Base-by-base conservation (phyloP, 1,139 yeast species). In the Debaryomyces fabryi region DNA sequence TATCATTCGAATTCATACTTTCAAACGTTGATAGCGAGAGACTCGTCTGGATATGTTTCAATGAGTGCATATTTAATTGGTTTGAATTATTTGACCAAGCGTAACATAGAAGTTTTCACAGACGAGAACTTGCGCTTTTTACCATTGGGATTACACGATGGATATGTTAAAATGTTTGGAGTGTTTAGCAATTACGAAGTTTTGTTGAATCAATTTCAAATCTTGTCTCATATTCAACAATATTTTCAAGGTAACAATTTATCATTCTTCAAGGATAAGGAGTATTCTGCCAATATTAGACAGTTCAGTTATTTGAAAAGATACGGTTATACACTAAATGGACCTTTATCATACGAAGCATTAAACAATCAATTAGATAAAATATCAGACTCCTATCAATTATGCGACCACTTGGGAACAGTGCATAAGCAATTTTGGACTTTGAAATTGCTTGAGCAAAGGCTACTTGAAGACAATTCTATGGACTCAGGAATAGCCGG, bases 171-270 rank as follows among this genome's bases (percentile, higher is more conserved):
- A 16, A 52, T 71, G 18, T 38, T 60, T 12, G 58, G 60, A 43
- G 59, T 63, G 0, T 50, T 63, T 21, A 51, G 53, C n/a, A 58
- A 59, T 13, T 59, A 63, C 37, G 72, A 64, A 48, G 62, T 63
- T 0, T 46, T 72, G 5, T 24, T 72, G 34, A 75, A 76, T 56
- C 81, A 75, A 50, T 61, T 67, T n/a, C 81, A 76, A 52, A 52
- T 76, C 3, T 39, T 76, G 6, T 58, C 57, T 42, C 60, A 63
- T 47, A 43, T 61, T 7, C 74, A 70, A 21, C 29, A 40, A 13
- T 40, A 8, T 13, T 35, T 18, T 6, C 36, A 30, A n/a, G 29
- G 36, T 5, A 29, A 40, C 24, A 32, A 40, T 20, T 21, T n/a
- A 12, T 10, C 43, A 7, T 30, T 40, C 9, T 40, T 30, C 25